Evolutionary conservation across 1,139 yeast species (phyloP).

Genomic region (Geotrichum fermentans): DNA sequence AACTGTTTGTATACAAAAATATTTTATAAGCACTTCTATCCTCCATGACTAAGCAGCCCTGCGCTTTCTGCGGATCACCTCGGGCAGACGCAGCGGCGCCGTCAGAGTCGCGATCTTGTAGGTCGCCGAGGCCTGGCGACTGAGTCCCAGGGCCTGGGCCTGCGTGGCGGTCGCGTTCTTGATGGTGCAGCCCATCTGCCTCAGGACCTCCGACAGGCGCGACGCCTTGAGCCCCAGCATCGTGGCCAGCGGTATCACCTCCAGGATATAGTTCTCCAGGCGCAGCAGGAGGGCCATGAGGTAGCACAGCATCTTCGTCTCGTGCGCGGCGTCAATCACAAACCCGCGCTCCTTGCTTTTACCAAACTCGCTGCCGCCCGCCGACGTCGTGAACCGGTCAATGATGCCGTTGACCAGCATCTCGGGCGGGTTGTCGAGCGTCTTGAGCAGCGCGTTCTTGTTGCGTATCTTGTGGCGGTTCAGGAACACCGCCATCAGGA

Average conservation of each 20-base stretch:
- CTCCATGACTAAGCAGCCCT: too few relatives aligned
- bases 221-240: conserved; percentile 82
- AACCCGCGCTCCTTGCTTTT: conserved; percentile 47
- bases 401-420: conserved; percentile 67
- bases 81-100: conserved; percentile 89
- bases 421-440: conserved; percentile 67
- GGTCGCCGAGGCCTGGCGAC: conserved; percentile 57
- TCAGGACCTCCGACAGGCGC: conserved; percentile 61
- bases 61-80: conserved; percentile 66
- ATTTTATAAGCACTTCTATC: too few relatives aligned
- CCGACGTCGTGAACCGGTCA: conserved; percentile 61
- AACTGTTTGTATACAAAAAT: too few relatives aligned
- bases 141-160: conserved; percentile 78
- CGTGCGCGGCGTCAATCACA: conserved; percentile 73
- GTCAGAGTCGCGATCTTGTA: conserved; percentile 77
- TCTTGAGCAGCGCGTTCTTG: conserved; percentile 57
- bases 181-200: conserved; percentile 76
- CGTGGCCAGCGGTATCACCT: conserved; percentile 74
- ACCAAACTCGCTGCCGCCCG: conserved; percentile 58
- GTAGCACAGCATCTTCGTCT: conserved; percentile 79
- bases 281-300: conserved; percentile 68
- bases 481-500: conserved; percentile 72
- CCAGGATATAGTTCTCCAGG: conserved; percentile 69
- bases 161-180: conserved; percentile 73
- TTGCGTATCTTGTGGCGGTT: conserved; percentile 59